Conservation (phyloP, 2,329 filamentous ascomycete genomes). For the Uncinocarpus reesii region DNA sequence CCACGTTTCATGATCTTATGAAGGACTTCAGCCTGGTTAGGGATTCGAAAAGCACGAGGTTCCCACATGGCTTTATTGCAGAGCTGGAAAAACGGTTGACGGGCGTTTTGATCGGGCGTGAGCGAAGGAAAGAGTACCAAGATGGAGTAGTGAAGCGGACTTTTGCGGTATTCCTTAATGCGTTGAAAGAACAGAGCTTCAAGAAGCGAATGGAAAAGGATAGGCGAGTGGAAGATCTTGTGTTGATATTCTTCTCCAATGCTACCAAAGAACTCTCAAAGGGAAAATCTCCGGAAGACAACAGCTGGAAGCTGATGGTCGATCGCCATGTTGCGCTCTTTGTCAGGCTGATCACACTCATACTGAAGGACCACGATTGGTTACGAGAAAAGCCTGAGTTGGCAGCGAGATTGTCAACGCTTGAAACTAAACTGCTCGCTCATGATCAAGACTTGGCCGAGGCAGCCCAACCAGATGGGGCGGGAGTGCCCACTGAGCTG, state of each 20-base stretch:
- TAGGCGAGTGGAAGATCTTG: conserved; percentile 78
- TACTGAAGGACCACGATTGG: conserved; percentile 74
- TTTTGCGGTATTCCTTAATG: conserved; percentile 88
- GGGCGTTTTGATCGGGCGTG: conserved; percentile 68
- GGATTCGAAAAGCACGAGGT: conserved; percentile 58
- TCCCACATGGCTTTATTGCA: conserved; percentile 61
- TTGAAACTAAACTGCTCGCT: conserved; percentile 87
- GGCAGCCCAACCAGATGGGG: conserved; percentile 47
- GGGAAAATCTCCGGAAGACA: conserved; percentile 64
- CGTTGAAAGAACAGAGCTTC: conserved; percentile 79
- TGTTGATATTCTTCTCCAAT: conserved; percentile 92
- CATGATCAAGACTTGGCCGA: conserved; percentile 83
- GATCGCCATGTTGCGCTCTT: conserved; percentile 93
- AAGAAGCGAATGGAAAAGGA: conserved; percentile 90
- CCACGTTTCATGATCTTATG: conserved; percentile 68
- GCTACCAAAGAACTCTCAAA: conserved; percentile 84
- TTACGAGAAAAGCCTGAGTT: conserved; percentile 77
- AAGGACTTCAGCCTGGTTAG: conserved; percentile 67
- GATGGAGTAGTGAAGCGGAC: conserved; percentile 86
- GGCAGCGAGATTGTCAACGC: conserved; percentile 61
- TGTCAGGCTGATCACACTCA: conserved; percentile 70
- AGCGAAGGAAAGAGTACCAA: conserved; percentile 76
- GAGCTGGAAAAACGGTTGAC: conserved; percentile 69
- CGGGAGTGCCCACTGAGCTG: conserved; percentile 62
- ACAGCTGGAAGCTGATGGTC: conserved; percentile 81